Evolutionary conservation across 1,284 basidiomycete species (phyloP).

Genomic region (Ustilago crameri): DNA sequence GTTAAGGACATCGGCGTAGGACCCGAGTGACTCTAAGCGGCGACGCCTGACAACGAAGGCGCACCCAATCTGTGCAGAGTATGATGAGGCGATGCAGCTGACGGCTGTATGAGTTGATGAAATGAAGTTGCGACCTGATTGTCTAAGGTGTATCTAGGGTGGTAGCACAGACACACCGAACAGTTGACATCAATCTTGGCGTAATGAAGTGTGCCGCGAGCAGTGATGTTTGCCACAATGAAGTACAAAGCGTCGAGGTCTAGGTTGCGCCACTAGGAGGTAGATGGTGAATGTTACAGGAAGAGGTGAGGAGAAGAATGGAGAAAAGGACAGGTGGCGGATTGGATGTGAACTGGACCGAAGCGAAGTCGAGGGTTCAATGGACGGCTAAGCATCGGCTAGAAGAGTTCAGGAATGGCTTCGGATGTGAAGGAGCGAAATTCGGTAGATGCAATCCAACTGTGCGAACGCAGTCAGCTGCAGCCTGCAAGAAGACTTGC

Average conservation of each 20-base stretch:
- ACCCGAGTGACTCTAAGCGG: not conserved
- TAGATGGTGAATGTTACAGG: not conserved
- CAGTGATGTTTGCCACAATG: too few species aligned
- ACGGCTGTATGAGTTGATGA: not conserved
- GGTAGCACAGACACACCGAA: too few species aligned
- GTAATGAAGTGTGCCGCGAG: not conserved
- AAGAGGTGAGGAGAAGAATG: not conserved
- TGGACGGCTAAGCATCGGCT: not conserved
- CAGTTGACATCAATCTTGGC: too few species aligned
- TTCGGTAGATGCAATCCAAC: slow-evolving; percentile 1
- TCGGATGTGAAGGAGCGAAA: not conserved
- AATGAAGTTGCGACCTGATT: not conserved
- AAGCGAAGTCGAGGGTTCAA: not conserved
- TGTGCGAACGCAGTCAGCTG: not conserved
- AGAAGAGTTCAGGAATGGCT: too few species aligned
- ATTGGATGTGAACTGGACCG: not conserved
- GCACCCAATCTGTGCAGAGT: not conserved
- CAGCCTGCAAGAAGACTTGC: not conserved
- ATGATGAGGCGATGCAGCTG: not conserved
- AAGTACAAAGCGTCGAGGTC: too few species aligned
- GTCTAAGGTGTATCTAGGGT: slow-evolving; percentile 1
- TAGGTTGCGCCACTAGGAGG: too few species aligned
- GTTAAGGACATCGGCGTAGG: slow-evolving; percentile 28
- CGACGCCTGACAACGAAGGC: slow-evolving; percentile 4
- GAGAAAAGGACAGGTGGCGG: not conserved